These are phyloP conservation scores for Parasitella parasitica DNA, from an alignment of 371 early-diverging fungal species.

Conservation along the genomic window DNA sequence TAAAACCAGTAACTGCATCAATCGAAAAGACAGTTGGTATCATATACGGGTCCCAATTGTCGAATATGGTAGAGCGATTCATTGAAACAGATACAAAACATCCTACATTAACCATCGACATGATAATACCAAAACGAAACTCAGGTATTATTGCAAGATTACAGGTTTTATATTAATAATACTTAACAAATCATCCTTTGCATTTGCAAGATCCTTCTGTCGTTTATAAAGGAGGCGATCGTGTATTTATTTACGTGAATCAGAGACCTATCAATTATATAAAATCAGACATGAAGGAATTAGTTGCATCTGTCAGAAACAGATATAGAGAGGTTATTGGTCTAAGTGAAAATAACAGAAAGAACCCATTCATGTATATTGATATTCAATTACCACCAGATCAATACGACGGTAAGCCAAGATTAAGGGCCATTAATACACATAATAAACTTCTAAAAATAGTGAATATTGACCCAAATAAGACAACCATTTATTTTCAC, in stretches of 20 bases:
- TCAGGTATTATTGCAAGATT: constrained; percentile 23
- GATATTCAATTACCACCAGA: constrained; percentile 30
- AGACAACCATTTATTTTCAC: constrained; percentile 37
- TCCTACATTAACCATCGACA: constrained; percentile 15
- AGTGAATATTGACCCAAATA: constrained; percentile 51
- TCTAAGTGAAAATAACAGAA: constrained; percentile 10
- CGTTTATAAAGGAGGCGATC: constrained; percentile 33
- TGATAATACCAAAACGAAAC: constrained; percentile 26
- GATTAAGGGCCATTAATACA: background rate
- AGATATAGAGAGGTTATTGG: constrained; percentile 23
- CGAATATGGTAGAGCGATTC: constrained; percentile 21
- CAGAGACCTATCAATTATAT: constrained; percentile 37
- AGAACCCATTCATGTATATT: constrained; percentile 39
- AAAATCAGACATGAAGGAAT: constrained; percentile 42
- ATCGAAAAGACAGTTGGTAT: constrained; percentile 15
- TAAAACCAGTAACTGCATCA: constrained; percentile 25
- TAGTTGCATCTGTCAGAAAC: constrained; percentile 20
- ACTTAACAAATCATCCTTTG: too few species aligned
- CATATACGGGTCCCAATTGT: constrained; percentile 22
- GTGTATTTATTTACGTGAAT: constrained; percentile 40
- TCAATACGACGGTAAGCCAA: constrained; percentile 38
- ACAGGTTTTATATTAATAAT: too few species aligned
- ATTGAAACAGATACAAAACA: constrained; percentile 9
- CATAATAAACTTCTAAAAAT: background rate
- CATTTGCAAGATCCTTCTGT: constrained; percentile 36